phyloP scores from a whole-genome alignment of 1,284 basidiomycete species.

The Schizopora paradoxa region DNA sequence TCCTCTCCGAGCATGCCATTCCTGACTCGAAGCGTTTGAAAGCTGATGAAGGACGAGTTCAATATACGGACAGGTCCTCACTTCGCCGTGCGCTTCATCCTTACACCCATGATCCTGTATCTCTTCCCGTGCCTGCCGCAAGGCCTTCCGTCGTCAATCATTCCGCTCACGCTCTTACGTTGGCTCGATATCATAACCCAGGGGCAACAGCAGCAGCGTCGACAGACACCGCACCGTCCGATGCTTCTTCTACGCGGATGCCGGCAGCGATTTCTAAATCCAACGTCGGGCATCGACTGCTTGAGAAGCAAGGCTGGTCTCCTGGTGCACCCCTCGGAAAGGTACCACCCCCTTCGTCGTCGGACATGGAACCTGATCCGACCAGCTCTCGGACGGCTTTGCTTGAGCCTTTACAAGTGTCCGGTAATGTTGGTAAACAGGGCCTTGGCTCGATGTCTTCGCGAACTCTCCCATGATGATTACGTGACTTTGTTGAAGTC shows the following conservation, averaged over 20 bases:
- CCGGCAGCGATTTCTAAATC: constrained; percentile 44
- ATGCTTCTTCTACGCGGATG: constrained; percentile 20
- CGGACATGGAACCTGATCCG: constrained; percentile 1
- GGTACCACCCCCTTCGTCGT: constrained; percentile 16
- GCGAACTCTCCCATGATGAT: too few relatives aligned
- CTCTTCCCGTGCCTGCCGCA: constrained; percentile 25
- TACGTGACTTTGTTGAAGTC: too few relatives aligned
- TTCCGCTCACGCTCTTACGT: too few relatives aligned
- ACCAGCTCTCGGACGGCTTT: constrained; percentile 31
- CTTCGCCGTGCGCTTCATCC: constrained; percentile 55
- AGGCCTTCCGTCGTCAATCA: constrained; percentile 11
- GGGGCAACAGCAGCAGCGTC: too few relatives aligned
- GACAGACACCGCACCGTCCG: too few relatives aligned
- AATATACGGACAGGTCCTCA: constrained; percentile 64
- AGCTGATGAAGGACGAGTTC: constrained; percentile 6
- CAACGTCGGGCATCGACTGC: constrained; percentile 63
- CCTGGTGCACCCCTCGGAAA: constrained; percentile 58
- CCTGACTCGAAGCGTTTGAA: too few relatives aligned
- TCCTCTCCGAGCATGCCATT: constrained; percentile 12
- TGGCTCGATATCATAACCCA: too few relatives aligned
- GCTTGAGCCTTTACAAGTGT: constrained; percentile 50
- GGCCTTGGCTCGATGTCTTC: too few relatives aligned
- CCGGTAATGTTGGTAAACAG: constrained; percentile 37
- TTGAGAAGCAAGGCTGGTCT: constrained; percentile 69
- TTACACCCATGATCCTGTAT: constrained; percentile 27